Evolutionary conservation across 768 basidiomycete species (phyloP).

Genomic region (Chalciporus pseudorubinellus): DNA sequence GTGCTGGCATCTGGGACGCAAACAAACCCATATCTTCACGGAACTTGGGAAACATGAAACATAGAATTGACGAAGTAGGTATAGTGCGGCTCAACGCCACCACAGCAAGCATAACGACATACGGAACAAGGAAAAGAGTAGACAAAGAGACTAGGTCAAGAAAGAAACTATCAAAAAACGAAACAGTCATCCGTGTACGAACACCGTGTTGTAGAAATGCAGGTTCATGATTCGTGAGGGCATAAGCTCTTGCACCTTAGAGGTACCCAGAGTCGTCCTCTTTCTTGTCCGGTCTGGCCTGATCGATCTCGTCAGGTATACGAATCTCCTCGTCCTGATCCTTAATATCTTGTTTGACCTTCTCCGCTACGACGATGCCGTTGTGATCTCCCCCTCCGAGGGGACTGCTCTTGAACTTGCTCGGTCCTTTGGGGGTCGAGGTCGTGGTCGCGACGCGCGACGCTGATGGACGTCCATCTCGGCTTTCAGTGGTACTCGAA

Average conservation of each 20-base stretch:
- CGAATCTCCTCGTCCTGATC: constrained; percentile 25
- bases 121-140: too few relatives aligned
- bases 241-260: constrained; percentile 8
- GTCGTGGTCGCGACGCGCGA: constrained; percentile 15
- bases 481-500: constrained; percentile 12
- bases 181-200: neutral
- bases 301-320: constrained; percentile 36
- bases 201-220: neutral
- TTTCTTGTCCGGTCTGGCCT: constrained; percentile 36
- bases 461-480: constrained; percentile 12
- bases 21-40: too few relatives aligned
- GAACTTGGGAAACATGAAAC: neutral
- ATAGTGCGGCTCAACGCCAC: constrained; percentile 16
- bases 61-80: neutral
- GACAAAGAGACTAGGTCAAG: neutral
- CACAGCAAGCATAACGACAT: constrained; percentile 7
- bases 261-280: constrained; percentile 28
- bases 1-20: too few relatives aligned
- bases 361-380: constrained; percentile 50
- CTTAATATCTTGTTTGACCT: constrained; percentile 38
- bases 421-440: constrained; percentile 42
- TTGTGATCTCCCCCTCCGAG: constrained; percentile 45
- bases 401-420: constrained; percentile 74
- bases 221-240: neutral
- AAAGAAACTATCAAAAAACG: neutral